These are phyloP conservation scores for Coprinopsis cinerea DNA, from an alignment of 768 basidiomycete genomes.

Conservation along the genomic window DNA sequence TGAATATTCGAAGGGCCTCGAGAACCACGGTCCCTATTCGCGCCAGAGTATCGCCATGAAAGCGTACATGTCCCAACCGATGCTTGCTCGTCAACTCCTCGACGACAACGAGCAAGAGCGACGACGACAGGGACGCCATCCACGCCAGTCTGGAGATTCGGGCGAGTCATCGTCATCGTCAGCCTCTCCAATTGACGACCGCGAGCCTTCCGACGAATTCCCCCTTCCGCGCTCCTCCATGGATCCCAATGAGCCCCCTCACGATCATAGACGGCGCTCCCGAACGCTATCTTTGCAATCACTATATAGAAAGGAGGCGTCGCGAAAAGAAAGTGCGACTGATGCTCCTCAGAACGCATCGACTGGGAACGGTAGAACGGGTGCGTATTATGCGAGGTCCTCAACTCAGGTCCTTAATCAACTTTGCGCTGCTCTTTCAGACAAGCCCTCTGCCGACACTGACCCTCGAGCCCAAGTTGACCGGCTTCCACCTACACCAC, in stretches of 20 bases:
- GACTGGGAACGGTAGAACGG: background rate
- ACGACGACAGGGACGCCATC: background rate
- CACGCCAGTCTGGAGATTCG: background rate
- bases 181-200: background rate
- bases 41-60: slow-evolving; percentile 18
- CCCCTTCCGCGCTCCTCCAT: slow-evolving; percentile 2
- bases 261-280: background rate
- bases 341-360: background rate
- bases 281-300: background rate
- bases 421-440: no score
- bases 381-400: no score
- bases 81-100: slow-evolving; percentile 21
- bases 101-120: background rate
- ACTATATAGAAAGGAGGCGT: background rate
- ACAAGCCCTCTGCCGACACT: no score
- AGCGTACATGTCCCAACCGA: slow-evolving; percentile 43
- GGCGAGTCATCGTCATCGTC: slow-evolving; percentile 3
- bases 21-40: slow-evolving; percentile 3
- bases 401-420: no score
- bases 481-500: background rate
- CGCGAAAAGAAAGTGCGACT: no score
- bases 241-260: background rate
- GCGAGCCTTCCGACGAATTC: background rate
- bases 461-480: slow-evolving; percentile 11
- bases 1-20: background rate